A percentile compares a stretch with the other conserved stretches of the same genome.
Conservation (phyloP, 768 basidiomycete genomes). For the Tremella fuciformis region DNA sequence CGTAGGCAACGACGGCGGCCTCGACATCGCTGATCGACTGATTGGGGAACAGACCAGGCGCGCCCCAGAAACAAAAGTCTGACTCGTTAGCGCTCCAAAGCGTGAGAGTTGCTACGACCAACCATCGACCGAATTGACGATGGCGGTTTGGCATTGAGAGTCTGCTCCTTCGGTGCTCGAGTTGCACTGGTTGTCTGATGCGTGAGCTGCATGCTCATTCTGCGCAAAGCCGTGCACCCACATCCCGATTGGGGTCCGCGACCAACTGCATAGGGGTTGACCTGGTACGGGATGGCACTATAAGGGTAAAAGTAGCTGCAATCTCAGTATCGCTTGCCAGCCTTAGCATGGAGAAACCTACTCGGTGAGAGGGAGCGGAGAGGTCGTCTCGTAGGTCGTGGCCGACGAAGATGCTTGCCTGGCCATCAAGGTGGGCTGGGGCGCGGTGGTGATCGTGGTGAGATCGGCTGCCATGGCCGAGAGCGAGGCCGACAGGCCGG, state of each 20-base stretch:
- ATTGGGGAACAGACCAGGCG: conserved; percentile 8
- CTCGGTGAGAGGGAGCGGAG: conserved; percentile 18
- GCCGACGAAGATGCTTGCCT: not conserved
- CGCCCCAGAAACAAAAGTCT: conserved; percentile 18
- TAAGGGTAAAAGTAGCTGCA: conserved; percentile 15
- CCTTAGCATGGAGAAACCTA: not conserved
- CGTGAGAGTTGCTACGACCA: not conserved
- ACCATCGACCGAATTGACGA: conserved; percentile 12
- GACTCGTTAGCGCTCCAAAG: not conserved
- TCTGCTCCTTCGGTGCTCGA: conserved; percentile 13
- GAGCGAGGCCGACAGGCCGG: not conserved
- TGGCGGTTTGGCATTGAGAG: conserved; percentile 16
- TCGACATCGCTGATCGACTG: conserved; percentile 14
- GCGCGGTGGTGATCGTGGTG: conserved; percentile 3
- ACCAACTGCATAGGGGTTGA: conserved; percentile 16
- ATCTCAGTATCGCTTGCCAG: not conserved
- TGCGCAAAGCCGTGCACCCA: not conserved
- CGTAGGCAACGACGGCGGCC: conserved; percentile 14
- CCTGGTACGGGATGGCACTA: conserved; percentile 10
- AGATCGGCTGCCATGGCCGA: conserved; percentile 5
- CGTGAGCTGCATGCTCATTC: not conserved
- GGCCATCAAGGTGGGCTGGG: not conserved
- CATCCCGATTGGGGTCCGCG: conserved; percentile 18
- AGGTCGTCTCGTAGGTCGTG: conserved; percentile 17
- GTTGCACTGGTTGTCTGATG: conserved; percentile 19